These are phyloP conservation scores for Lasiosphaeria ovina DNA, from an alignment of 495 filamentous ascomycete species.

Conservation along the genomic window DNA sequence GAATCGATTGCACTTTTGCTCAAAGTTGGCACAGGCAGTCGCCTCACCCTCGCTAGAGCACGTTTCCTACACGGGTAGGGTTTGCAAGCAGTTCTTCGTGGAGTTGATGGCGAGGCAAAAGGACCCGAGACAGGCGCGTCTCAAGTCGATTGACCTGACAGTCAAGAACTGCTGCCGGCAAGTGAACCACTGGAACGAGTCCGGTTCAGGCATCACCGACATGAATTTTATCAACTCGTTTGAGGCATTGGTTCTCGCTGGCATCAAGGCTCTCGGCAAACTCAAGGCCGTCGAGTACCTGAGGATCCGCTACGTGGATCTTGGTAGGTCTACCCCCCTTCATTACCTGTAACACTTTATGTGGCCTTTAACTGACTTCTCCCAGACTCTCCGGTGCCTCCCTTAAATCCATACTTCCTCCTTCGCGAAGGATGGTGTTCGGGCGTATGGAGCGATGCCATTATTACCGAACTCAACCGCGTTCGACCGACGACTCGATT, in stretches of 20 bases:
- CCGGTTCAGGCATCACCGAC: conserved; percentile 63
- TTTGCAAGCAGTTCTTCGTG: conserved; percentile 59
- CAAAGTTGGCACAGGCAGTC: conserved; percentile 50
- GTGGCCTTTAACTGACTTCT: neutral
- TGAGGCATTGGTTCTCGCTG: conserved; percentile 59
- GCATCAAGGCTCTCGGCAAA: conserved; percentile 54
- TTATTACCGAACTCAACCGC: conserved; percentile 53
- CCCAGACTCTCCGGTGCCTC: conserved; percentile 52
- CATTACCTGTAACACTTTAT: conserved; percentile 17
- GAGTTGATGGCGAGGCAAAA: conserved; percentile 42
- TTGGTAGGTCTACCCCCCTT: conserved; percentile 45
- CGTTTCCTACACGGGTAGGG: conserved; percentile 63
- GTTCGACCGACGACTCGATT: conserved; percentile 56
- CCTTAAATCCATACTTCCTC: conserved; percentile 66
- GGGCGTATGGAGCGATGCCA: conserved; percentile 67
- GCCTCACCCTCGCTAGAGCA: conserved; percentile 58
- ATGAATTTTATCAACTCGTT: conserved; percentile 66
- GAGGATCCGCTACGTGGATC: conserved; percentile 69
- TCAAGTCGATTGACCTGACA: conserved; percentile 64
- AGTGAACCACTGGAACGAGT: conserved; percentile 51
- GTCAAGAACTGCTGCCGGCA: conserved; percentile 69
- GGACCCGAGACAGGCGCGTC: conserved; percentile 43
- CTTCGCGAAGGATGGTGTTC: conserved; percentile 55
- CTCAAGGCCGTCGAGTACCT: conserved; percentile 56
- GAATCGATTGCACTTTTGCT: conserved; percentile 56